Conservation (phyloP, 345 rosid genomes). For the Bretschneidera sinensis region DNA sequence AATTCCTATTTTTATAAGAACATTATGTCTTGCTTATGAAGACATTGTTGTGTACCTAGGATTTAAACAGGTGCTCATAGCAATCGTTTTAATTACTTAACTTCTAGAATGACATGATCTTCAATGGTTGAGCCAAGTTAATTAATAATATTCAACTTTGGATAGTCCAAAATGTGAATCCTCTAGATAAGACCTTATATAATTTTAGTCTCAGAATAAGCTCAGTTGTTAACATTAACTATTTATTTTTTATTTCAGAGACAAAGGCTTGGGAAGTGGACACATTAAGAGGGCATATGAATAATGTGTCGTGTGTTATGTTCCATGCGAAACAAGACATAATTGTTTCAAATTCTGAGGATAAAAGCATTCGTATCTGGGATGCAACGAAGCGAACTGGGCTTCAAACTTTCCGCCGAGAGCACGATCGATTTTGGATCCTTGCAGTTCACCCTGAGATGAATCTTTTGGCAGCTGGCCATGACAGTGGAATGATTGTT, state of each 20-base stretch:
- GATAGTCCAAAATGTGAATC: neutral
- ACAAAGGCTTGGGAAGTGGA: slow-evolving; percentile 99
- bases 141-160: no score
- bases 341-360: slow-evolving; percentile 96
- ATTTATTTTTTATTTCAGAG: slow-evolving; percentile 45
- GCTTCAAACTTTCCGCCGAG: slow-evolving; percentile 90
- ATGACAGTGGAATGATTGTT: slow-evolving; percentile 95
- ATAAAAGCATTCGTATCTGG: slow-evolving; percentile 95
- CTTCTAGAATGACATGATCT: no score
- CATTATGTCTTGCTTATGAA: no score
- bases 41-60: no score
- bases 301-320: slow-evolving; percentile 93
- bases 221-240: neutral
- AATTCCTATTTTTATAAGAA: no score
- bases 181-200: no score
- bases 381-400: slow-evolving; percentile 91
- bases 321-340: slow-evolving; percentile 95
- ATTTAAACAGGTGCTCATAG: no score
- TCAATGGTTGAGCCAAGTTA: no score
- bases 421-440: slow-evolving; percentile 95
- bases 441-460: slow-evolving; percentile 92
- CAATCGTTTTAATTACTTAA: no score
- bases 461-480: slow-evolving; percentile 97
- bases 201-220: neutral
- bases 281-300: slow-evolving; percentile 94